Base-by-base conservation (phyloP, 2,329 filamentous ascomycete genomes). In the Huntiella moniliformis region DNA sequence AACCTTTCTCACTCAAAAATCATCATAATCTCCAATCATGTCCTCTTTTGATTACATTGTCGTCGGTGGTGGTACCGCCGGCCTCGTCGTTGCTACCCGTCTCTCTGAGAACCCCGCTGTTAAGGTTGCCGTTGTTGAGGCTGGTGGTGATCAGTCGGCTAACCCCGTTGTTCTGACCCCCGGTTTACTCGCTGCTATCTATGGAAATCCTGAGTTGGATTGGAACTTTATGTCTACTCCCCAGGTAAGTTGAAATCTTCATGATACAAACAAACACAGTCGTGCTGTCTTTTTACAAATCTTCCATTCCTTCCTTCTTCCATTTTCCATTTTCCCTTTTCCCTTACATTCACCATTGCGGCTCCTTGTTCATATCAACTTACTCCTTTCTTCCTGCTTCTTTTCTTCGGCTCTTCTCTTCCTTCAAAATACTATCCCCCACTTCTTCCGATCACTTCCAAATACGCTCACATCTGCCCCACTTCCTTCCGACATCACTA, bases 31-130 rank as follows among this genome's bases (percentile, higher is more conserved):
- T 18, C 3, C 34, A 15, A 36, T 31, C 35, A 48, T 48, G 42
- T 45, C 42, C 37, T 18, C 38, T 42, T 52, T 49, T 18, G 48
- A 60, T 45, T 59, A 58, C 42, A 48, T 58, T 16, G 52, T 59
- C 32, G 55, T 59, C 2, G 58, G 59, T 4, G 58, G 59, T 18
- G 59, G 59, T 8, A 57, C 58, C 2, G 50, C 57, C 0, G 58
- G 59, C n/a, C 54, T 58, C 7, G 58, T 60, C 13, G 51, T 61
- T 13, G 57, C 58, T 15, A 57, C 55, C n/a, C 56, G 57, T 17
- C 51, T 60, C 6, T 52, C 54, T 11, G 53, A 58, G 28, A 51
- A 57, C 37, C 47, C 41, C 3, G 42, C 22, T 17, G 41, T 46
- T 10, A 49, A 43, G 17, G 50, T 52, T 35, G 45, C 50, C 10